Base-by-base conservation (phyloP, 129 eudicot species). In the Flaveria linearis region DNA sequence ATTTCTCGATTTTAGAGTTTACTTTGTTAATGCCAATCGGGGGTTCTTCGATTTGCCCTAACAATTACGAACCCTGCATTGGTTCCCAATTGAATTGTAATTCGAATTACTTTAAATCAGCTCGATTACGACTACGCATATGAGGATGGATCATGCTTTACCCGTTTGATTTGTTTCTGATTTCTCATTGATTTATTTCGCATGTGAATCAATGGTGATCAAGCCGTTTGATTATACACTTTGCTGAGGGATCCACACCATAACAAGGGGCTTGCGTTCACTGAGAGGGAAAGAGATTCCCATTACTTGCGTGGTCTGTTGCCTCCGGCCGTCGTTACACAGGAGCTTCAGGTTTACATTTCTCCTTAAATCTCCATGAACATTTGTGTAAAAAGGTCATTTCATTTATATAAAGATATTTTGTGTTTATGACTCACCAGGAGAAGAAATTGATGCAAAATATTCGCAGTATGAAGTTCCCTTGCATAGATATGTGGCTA, bases 241-340 rank as follows among this genome's bases (percentile, higher is more conserved):
- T 80, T 93, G 85, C 71, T 93, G 90, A 93, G 98, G 78, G 92
- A 93, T 73, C 98, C 98, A 9, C 97, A 64, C 74, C 91, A 86
- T 79, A 93, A 93, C 88, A 93, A 93, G 83, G 98, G 98, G 49
- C 94, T 90, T 71, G 97, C 97, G 3, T 90, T 93, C 68, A 88
- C 93, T 0, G 97, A 88, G 84, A 87, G 79, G 69, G 98, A 93
- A 80, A 85, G 98, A 76, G 98, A 93, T 79, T 72, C 91, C 45
- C 96, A 93, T 86, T 93, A 93, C 84, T 82, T 93, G 83, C 88
- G 89, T 0, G 97, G 98, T 53, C 88, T 93, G 58, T 83, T 93
- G 49, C 98, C 98, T 65, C 98, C 98, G 0, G 86, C 69, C 14
- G 73, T 90, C 66, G 13, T 75, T 4, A 47, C 84, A 68, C 98